Percentiles rank a stretch among this genome's conserved stretches.
Evolutionary conservation across 83 land plant species (phyloP).

Genomic region (Diphasiastrum complanatum): DNA sequence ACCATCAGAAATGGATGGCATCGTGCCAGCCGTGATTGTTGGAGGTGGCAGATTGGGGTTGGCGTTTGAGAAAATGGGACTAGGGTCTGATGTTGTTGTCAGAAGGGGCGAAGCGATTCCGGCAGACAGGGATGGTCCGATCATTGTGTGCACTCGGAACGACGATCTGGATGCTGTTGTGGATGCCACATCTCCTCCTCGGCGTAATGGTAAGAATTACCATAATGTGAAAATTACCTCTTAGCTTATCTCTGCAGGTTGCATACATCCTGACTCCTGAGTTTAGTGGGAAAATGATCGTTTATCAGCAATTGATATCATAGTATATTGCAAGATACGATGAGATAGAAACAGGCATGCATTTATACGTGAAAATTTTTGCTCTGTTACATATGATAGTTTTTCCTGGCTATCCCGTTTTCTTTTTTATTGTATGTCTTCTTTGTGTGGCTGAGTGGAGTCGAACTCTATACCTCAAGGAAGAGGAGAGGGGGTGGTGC

Average conservation of each 20-base stretch:
- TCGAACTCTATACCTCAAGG: no score
- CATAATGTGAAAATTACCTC: background rate
- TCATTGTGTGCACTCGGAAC: conserved; percentile 90
- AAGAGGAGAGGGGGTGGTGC: no score
- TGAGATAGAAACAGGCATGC: no score
- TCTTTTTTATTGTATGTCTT: no score
- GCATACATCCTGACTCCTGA: no score
- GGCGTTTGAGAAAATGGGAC: conserved; percentile 69
- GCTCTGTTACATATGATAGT: no score
- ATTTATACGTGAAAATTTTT: no score
- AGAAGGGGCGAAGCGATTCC: conserved; percentile 71
- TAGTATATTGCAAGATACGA: no score
- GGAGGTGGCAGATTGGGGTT: conserved; percentile 84
- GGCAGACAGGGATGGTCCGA: conserved; percentile 63
- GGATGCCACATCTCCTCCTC: conserved; percentile 66
- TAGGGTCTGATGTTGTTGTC: conserved; percentile 61
- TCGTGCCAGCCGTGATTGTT: conserved; percentile 75
- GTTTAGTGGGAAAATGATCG: no score
- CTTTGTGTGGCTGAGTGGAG: no score
- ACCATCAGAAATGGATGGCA: conserved; percentile 19
- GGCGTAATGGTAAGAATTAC: conserved; percentile 57
- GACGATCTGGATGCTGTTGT: conserved; percentile 85
- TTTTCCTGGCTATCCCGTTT: no score
- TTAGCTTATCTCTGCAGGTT: background rate
- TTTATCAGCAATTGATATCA: no score